Conservation (phyloP, 1,284 basidiomycete species). For the Xerocomus amazonicus region DNA sequence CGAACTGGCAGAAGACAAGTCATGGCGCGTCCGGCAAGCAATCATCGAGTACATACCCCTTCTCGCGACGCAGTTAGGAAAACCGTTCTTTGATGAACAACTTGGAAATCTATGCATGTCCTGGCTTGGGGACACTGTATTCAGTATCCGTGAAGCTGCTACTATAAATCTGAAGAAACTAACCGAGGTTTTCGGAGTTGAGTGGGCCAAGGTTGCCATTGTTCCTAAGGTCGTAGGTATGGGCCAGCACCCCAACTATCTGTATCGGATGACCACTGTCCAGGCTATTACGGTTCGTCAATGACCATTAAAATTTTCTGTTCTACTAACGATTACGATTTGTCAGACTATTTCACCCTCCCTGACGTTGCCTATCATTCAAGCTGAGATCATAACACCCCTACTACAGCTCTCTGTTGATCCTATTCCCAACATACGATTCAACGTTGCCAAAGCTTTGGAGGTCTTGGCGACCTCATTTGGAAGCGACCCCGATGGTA, state of each 20-base stretch:
- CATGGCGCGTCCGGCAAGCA: conserved; percentile 98
- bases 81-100: conserved; percentile 97
- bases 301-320: conserved; percentile 2
- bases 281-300: conserved; percentile 91
- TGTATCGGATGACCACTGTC: conserved; percentile 98
- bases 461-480: conserved; percentile 82
- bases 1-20: conserved; percentile 98
- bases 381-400: conserved; percentile 82
- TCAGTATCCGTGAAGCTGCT: conserved; percentile 96
- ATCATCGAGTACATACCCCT: conserved; percentile 99
- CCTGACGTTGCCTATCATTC: conserved; percentile 84
- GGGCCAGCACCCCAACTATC: conserved; percentile 96
- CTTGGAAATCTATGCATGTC: conserved; percentile 97
- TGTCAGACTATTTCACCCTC: conserved; percentile 89
- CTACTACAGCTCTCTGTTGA: conserved; percentile 85
- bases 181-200: conserved; percentile 98
- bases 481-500: conserved; percentile 65
- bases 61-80: conserved; percentile 94
- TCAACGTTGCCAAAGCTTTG: conserved; percentile 95
- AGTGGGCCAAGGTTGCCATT: conserved; percentile 94
- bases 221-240: conserved; percentile 98
- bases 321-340: conserved; percentile 10
- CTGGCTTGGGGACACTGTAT: conserved; percentile 98
- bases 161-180: conserved; percentile 97
- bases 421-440: conserved; percentile 98